Conservation (phyloP, 345 rosid genomes). For the Citropsis articulata region DNA sequence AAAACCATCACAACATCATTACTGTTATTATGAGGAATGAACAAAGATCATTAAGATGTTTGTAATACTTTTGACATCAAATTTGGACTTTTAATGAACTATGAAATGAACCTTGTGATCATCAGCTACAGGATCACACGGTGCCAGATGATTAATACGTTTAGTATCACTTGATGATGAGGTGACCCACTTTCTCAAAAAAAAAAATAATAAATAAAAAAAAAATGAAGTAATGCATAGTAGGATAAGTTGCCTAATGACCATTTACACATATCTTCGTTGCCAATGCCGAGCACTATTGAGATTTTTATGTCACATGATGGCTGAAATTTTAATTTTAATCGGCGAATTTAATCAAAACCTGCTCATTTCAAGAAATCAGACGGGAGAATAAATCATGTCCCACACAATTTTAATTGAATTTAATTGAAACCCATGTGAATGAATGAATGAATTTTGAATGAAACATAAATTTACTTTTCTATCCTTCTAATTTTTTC, state of each 20-base stretch:
- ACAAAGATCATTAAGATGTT: slow-evolving; percentile 20
- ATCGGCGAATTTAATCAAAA: too few relatives aligned
- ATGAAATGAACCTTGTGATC: not conserved
- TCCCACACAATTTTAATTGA: too few relatives aligned
- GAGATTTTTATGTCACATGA: too few relatives aligned
- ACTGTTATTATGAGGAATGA: slow-evolving; percentile 18
- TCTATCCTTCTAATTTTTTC: too few relatives aligned
- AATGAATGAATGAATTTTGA: too few relatives aligned
- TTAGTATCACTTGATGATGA: not conserved
- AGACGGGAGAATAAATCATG: too few relatives aligned
- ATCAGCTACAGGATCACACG: slow-evolving; percentile 19
- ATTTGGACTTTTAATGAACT: not conserved
- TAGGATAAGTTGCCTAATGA: not conserved
- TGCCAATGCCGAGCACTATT: not conserved
- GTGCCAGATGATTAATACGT: not conserved
- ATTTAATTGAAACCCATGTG: too few relatives aligned
- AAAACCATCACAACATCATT: slow-evolving; percentile 20
- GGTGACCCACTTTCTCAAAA: not conserved
- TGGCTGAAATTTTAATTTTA: too few relatives aligned
- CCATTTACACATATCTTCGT: not conserved
- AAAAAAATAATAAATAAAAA: too few relatives aligned
- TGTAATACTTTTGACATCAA: not conserved
- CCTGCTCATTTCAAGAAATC: too few relatives aligned
- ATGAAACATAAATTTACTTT: too few relatives aligned
- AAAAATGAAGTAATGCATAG: not conserved